Conservation (phyloP, 2,329 filamentous ascomycete genomes). For the Chaetomium sp. region DNA sequence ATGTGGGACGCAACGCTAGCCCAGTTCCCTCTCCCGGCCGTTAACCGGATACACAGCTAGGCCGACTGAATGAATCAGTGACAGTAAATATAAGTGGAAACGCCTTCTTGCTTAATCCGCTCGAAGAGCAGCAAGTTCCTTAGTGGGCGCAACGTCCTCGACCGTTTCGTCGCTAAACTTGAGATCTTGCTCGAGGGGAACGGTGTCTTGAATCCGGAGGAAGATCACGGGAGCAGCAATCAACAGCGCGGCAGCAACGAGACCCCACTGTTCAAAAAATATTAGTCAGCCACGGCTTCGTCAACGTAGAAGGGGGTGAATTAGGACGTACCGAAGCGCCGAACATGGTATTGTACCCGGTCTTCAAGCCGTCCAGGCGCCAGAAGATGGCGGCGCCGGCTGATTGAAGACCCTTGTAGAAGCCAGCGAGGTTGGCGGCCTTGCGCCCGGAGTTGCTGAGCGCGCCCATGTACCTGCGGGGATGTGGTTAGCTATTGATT, state of each 20-base stretch:
- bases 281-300: not conserved
- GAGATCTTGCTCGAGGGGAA: slow-evolving; percentile 73
- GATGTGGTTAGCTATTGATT: not conserved
- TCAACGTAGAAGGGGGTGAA: not conserved
- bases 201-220: slow-evolving; percentile 72
- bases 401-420: slow-evolving; percentile 61
- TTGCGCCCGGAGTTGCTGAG: slow-evolving; percentile 89
- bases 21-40: no score
- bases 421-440: slow-evolving; percentile 76
- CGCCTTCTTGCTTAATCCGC: not conserved
- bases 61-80: no score
- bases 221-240: slow-evolving; percentile 75
- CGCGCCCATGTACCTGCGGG: slow-evolving; percentile 79
- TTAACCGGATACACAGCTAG: no score
- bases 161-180: slow-evolving; percentile 78
- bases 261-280: slow-evolving; percentile 54
- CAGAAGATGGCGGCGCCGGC: slow-evolving; percentile 72
- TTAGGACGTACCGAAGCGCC: slow-evolving; percentile 42
- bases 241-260: slow-evolving; percentile 66
- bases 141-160: slow-evolving; percentile 53
- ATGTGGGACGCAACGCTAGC: no score
- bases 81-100: not conserved
- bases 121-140: not conserved
- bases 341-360: slow-evolving; percentile 66
- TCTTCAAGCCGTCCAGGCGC: slow-evolving; percentile 58